Conservation (phyloP, 257 asterid species). For the Mentha longifolia region DNA sequence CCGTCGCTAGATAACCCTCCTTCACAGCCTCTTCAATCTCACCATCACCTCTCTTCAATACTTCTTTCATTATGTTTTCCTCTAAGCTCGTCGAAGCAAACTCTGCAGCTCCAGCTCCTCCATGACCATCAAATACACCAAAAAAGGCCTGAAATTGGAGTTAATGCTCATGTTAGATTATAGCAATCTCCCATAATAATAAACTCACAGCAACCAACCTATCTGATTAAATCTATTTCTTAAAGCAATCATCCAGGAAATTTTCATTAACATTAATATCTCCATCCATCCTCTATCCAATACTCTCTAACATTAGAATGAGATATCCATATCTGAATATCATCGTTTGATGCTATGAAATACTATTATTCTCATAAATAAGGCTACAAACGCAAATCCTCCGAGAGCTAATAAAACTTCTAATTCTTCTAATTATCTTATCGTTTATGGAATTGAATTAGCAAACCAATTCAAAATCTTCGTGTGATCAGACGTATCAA, state of each 20-base stretch:
- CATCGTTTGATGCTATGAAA: neutral
- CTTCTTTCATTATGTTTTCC: slow-evolving; percentile 50
- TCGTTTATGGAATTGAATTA: neutral
- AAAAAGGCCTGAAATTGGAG: slow-evolving; percentile 69
- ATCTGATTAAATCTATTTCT: neutral
- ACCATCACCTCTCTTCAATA: slow-evolving; percentile 38
- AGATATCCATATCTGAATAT: slow-evolving; percentile 2
- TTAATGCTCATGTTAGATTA: slow-evolving; percentile 1
- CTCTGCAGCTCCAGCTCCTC: slow-evolving; percentile 74
- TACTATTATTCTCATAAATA: neutral
- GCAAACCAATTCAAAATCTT: slow-evolving; percentile 11
- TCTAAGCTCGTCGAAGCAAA: slow-evolving; percentile 62
- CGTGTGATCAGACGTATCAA: neutral
- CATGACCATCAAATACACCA: slow-evolving; percentile 86
- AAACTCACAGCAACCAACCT: neutral
- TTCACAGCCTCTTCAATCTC: slow-evolving; percentile 61
- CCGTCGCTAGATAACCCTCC: slow-evolving; percentile 71
- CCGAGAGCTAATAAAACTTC: neutral
- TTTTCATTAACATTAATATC: neutral
- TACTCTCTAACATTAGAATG: slow-evolving; percentile 6
- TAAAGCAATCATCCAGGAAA: neutral
- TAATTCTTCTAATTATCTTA: neutral
- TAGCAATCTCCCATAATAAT: neutral
- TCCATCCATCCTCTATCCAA: slow-evolving; percentile 14
- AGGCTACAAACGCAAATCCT: neutral